These are phyloP conservation scores for Cronartium ribicola DNA, from an alignment of 1,284 basidiomycete genomes.

Conservation along the genomic window DNA sequence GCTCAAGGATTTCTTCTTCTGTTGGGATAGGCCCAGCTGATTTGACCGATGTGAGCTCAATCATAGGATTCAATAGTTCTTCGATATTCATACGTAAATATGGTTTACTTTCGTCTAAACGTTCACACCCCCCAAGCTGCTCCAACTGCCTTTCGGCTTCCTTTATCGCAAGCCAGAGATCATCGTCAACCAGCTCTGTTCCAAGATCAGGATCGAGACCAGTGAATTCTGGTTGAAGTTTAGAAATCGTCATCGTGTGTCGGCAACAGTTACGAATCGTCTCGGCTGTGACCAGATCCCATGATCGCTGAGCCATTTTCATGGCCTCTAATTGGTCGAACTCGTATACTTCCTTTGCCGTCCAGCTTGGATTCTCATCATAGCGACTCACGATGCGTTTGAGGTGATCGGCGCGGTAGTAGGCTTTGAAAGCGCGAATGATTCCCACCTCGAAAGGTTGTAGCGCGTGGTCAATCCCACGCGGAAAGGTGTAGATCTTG, in stretches of 20 bases:
- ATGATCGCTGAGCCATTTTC: slow-evolving; percentile 18
- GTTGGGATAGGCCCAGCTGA: neutral
- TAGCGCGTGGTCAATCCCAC: slow-evolving; percentile 46
- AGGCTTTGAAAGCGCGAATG: neutral
- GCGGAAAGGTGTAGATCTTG: slow-evolving; percentile 10
- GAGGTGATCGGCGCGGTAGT: slow-evolving; percentile 41
- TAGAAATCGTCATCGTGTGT: neutral
- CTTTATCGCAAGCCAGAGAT: neutral
- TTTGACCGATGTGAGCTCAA: neutral
- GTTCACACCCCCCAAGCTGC: neutral
- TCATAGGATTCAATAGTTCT: neutral
- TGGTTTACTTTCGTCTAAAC: neutral
- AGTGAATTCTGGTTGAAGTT: neutral
- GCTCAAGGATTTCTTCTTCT: neutral
- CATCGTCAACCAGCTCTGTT: neutral
- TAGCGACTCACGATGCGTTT: neutral
- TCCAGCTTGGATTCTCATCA: neutral
- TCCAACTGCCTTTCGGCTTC: neutral
- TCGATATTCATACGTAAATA: neutral
- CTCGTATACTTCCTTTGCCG: slow-evolving; percentile 51
- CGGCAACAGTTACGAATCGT: neutral
- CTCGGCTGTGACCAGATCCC: neutral
- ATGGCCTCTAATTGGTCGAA: slow-evolving; percentile 20
- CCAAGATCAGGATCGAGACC: neutral
- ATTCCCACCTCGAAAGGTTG: slow-evolving; percentile 42